Base-by-base conservation (phyloP, 2,329 filamentous ascomycete species). In the Trichoderma sp. region DNA sequence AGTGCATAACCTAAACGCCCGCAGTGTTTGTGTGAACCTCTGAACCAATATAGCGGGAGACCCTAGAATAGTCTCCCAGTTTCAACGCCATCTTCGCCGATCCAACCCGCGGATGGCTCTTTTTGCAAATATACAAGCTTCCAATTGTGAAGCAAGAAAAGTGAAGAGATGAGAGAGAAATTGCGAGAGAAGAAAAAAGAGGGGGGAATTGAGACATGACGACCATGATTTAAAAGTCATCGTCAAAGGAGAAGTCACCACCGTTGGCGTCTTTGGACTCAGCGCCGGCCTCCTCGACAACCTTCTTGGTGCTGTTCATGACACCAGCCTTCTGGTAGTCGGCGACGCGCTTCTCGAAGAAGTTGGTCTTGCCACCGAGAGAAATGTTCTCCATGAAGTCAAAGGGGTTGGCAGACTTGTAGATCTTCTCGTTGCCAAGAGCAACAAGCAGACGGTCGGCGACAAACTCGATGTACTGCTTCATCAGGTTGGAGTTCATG, bases 361-460 rank as follows among this genome's bases (percentile, higher is more conserved):
- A 99, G 91, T 99, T 99, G 82, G 96, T 99, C 93, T 99, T 99
- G 84, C 96, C 96, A 67, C 94, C 93, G 12, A 99, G 89, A 26
- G 96, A 98, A 84, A 99, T 99, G 86, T 97, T 98, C 89, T 99
- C 96, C 96, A 99, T 99, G 84, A 99, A 99, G 88, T 99, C 96
- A 82, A 99, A 99, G 81, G 96, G 96, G 86, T 99, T 99, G 82
- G 91, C 89, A 30, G 92, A 87, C 81, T 96, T 93, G 90, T 97
- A 99, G 79, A 93, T 88, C 88, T 98, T 98, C 78, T 93, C 89
- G 84, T 98, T 98, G 79, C 96, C 96, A 61, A 99, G 92, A 36
- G 96, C 91, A 72, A 98, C 87, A 43, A 99, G 90, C 43, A 99
- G 92, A 78, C 96, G 93, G 83, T 99, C 96, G 75, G 96, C 96